phyloP scores from a whole-genome alignment of 106 monocot species.

The Dioscorea alata region DNA sequence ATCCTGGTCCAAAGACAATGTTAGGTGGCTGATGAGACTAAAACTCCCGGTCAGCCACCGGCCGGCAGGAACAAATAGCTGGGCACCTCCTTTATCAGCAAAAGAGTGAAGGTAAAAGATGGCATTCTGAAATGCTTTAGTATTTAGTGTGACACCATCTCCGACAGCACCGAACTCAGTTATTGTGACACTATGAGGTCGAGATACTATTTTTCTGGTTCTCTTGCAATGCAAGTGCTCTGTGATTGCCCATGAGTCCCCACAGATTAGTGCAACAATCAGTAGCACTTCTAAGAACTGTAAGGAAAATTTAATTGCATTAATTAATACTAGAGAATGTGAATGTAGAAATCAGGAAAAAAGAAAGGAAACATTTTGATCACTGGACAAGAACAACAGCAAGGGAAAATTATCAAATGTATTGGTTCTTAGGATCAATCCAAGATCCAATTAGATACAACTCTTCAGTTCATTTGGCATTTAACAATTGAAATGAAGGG shows the following conservation, averaged over 20 bases:
- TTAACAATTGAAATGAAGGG: no score
- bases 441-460: no score
- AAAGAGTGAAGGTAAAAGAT: conserved; percentile 60
- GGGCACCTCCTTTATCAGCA: conserved; percentile 64
- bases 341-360: no score
- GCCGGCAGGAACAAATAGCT: conserved; percentile 68
- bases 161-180: conserved; percentile 70
- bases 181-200: conserved; percentile 59
- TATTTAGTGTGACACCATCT: conserved; percentile 65
- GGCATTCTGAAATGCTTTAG: conserved; percentile 70
- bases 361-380: no score
- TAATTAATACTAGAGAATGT: neutral
- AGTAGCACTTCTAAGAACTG: conserved; percentile 30
- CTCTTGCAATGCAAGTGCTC: conserved; percentile 18
- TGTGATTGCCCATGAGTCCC: conserved; percentile 9
- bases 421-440: no score
- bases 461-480: no score
- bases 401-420: no score
- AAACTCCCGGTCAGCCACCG: conserved; percentile 67
- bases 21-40: conserved; percentile 60
- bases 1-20: conserved; percentile 51
- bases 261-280: conserved; percentile 10
- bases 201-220: conserved; percentile 1
- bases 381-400: no score
- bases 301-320: neutral